phyloP scores from a whole-genome alignment of 768 basidiomycete genomes.

The Amanita fuliginea region DNA sequence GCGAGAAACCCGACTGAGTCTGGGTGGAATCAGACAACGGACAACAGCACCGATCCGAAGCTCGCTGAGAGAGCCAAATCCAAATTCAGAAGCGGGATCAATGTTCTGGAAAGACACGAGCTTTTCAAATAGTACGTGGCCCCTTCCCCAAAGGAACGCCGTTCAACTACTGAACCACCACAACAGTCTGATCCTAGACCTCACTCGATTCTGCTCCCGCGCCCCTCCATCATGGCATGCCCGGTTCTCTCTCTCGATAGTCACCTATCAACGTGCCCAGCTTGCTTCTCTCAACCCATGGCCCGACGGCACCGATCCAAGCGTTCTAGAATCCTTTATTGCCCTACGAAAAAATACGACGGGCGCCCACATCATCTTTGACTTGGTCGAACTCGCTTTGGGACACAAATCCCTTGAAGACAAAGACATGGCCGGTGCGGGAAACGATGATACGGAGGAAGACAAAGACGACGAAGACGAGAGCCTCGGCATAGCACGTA shows the following conservation, averaged over 20 bases:
- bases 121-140: constrained; percentile 25
- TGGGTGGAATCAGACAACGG: too few relatives aligned
- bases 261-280: too few relatives aligned
- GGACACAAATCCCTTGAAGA: constrained; percentile 8
- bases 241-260: constrained; percentile 9
- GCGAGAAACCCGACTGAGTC: neutral
- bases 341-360: constrained; percentile 33
- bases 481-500: neutral
- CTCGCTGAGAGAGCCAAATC: neutral
- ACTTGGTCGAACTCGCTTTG: constrained; percentile 36
- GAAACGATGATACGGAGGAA: neutral
- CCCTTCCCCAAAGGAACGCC: neutral
- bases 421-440: neutral
- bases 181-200: constrained; percentile 22
- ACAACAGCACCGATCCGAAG: too few relatives aligned
- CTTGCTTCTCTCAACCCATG: constrained; percentile 21
- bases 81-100: constrained; percentile 6
- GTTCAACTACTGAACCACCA: neutral
- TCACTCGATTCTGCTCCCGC: constrained; percentile 22
- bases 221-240: constrained; percentile 27
- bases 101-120: constrained; percentile 16
- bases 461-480: constrained; percentile 11
- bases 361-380: constrained; percentile 38
- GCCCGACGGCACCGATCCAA: constrained; percentile 15
- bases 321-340: constrained; percentile 37